Base-by-base conservation (phyloP, 805 yeast species). In the Saccharomycopsis fermentans region DNA sequence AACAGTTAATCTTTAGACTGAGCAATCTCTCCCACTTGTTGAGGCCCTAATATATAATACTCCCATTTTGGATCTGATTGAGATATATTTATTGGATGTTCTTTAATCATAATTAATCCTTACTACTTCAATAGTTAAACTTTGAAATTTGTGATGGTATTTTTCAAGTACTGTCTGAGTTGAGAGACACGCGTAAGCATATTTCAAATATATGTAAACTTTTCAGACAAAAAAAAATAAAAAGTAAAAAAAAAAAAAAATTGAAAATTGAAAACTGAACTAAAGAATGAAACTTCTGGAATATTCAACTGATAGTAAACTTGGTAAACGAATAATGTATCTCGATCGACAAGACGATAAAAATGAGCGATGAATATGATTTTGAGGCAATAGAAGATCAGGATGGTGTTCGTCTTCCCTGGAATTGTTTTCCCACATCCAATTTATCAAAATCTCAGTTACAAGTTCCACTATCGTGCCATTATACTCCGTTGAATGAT, bases 381-480 rank as follows among this genome's bases (percentile, higher is more conserved):
- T 79, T 81, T 66, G 84, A 81, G 68, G 82, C 78, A 65, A 75
- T 73, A 63, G 86, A 81, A 70, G 85, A 81, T 66, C 71, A 71
- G 56, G 85, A 82, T 67, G 87, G 87, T 57, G 81, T 83, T 55
- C 78, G 87, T 59, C 85, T 87, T 74, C 81, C 86, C 65, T 87
- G 92, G 92, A 84, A 87, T 70, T 64, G 81, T n/a, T 78, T 82
- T 61, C 86, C 86, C 6, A 76, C 80, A 26, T 77, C 84, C 51
- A 77, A 81, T 65, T 74, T 73, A 34, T 86, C 81, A 64, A 80
- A 82, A 6, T 78, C 78, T 60, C 78, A 79, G 62, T 77, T 80
- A 67, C 80, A 82, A 11, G 76, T 81, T 29, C 86, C 86, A 8
- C 78, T 82, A 35, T 84, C 84, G 34, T 78, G 81, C 55, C 70